These are phyloP conservation scores for Phaeosphaeria sp. DNA, from an alignment of 2,329 filamentous ascomycete genomes.

Conservation along the genomic window DNA sequence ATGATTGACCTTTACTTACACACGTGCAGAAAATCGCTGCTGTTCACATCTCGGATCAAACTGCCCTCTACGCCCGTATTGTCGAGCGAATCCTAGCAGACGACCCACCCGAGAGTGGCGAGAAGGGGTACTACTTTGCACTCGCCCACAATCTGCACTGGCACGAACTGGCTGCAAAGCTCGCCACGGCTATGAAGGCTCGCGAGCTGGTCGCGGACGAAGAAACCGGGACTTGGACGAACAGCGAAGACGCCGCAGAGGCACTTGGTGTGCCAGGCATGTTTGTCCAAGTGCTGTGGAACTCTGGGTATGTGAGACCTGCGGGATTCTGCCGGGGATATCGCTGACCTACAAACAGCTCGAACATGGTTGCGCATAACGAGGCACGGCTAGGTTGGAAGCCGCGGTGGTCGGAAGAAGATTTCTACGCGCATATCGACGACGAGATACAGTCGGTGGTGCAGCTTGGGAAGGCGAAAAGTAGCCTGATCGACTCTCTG, in stretches of 20 bases:
- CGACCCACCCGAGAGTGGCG: not conserved
- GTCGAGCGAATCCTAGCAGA: not conserved
- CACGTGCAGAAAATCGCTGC: not conserved
- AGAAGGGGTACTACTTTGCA: constrained; percentile 8
- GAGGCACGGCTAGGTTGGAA: constrained; percentile 4
- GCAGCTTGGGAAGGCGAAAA: constrained; percentile 11
- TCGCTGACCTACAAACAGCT: not conserved
- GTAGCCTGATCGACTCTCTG: constrained; percentile 15
- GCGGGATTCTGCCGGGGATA: not conserved
- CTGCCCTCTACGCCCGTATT: not conserved
- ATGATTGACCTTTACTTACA: not conserved
- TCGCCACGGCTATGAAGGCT: constrained; percentile 1
- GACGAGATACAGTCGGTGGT: constrained; percentile 10
- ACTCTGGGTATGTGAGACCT: constrained; percentile 1
- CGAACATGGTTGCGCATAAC: not conserved
- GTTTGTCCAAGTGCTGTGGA: constrained; percentile 10
- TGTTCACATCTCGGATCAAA: not conserved
- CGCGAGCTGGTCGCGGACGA: constrained; percentile 3
- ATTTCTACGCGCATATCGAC: constrained; percentile 5
- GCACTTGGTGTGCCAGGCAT: constrained; percentile 1
- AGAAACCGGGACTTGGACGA: constrained; percentile 3
- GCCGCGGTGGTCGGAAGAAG: constrained; percentile 4
- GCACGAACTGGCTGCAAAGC: not conserved
- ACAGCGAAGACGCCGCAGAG: constrained; percentile 3
- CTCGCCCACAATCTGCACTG: constrained; percentile 1